Base-by-base conservation (phyloP, 352 stramenopile genomes). In the Phytophthora boehmeriae region DNA sequence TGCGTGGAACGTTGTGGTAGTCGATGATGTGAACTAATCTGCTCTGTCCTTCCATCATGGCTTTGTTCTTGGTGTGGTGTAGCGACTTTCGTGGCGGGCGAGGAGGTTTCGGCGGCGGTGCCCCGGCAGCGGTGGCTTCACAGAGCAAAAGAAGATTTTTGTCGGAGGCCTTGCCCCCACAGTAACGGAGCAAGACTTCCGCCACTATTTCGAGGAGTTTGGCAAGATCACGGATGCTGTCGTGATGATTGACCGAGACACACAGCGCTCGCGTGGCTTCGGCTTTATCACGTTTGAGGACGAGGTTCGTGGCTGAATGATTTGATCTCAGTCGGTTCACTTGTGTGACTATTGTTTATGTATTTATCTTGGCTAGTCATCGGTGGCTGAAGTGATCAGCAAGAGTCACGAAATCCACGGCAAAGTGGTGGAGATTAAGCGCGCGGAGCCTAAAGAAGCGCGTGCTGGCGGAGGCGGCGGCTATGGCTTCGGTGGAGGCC, bases 201-300 rank as follows among this genome's bases (percentile, higher is more conserved):
- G 86, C 38, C 68, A 83, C 55, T 97, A 98, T 75, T 98, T 98
- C 55, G 86, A 96, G 54, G 81, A 90, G 54, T 98, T 83, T 61
- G 93, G 93, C 56, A 85, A 79, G 59, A 95, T 97, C 55, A 95
- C 86, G 25, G 90, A 97, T 55, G 89, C 91, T 0, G 86, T 98
- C 25, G 91, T 98, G 47, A 98, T 98, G 92, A 92, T 97, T 54
- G 92, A 98, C 66, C 88, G 92, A 25, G 86, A 97, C 41, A 97
- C 93, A 11, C 80, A 96, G 61, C 82, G 90, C 48, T 96, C 86
- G 20, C 84, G 93, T 10, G 93, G 93, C 51, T 98, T 98, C 64
- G 93, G 92, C 25, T 98, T 98, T 59, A 77, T 98, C 25, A 98
- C 88, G 13, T 98, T 97, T 63, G 90, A 97, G 54, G 88, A 96